Evolutionary conservation across 106 monocot species (phyloP), one percentile per base, ranked within the genome.

Genomic region (Ottelia alismoides): DNA sequence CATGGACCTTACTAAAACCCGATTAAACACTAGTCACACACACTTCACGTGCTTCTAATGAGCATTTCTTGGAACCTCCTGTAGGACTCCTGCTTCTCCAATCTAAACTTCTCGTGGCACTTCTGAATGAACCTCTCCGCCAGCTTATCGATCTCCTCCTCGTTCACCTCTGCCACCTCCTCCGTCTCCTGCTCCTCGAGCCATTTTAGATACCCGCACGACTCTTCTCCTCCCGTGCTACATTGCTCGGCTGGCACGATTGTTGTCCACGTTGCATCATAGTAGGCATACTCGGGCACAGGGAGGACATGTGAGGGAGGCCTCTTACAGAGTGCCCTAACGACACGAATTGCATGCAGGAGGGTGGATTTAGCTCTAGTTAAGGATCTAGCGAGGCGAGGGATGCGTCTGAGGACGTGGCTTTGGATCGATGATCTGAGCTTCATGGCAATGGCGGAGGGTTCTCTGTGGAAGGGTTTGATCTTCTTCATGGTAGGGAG

Each of bases 21-120:
- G n/a, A n/a, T n/a, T n/a, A n/a, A n/a, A n/a, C n/a, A n/a, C n/a
- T n/a, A n/a, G n/a, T n/a, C n/a, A n/a, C n/a, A n/a, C n/a, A n/a
- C n/a, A n/a, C 40, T 3, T 81, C 64, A 91, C 56, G 76, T 20
- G 54, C 90, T 81, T 73, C 84, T 78, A 14, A 72, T 81, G 62
- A 91, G 84, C 90, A 91, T 91, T 59, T 91, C 90, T 27, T 81
- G 80, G 49, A 77, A 90, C 70, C 71, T 80, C 77, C 89, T 84
- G 31, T 77, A 90, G 2, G 89, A 90, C 62, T 90, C 84, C 61
- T 84, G 74, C 79, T 90, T 90, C 80, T 90, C 89, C 62, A 90
- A 31, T 67, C 71, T 84, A 29, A 90, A 90, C 65, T 84, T 90
- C 69, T 90, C 89, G 52, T 90, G 80, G 77, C 80, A 90, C 19